Base-by-base conservation (phyloP, 352 stramenopile genomes). In the Phytophthora syringae region DNA sequence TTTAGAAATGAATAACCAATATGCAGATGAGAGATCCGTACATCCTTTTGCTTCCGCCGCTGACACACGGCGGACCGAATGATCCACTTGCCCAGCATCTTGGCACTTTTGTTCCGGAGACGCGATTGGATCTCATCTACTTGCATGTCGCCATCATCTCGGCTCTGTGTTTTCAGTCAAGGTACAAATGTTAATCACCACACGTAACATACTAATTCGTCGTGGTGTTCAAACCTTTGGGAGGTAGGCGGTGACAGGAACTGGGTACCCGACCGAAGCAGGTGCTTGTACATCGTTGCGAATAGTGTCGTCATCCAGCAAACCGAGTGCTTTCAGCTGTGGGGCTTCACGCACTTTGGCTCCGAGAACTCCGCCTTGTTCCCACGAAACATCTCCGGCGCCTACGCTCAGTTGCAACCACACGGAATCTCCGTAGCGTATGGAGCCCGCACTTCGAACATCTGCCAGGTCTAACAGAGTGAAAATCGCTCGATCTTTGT, bases 81-180 rank as follows among this genome's bases (percentile, higher is more conserved):
- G 63, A 88, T 88, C 82, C 85, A 93, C 30, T 91, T 91, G 48
- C 82, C 85, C 3, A 92, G 49, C 79, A 92, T 90, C 34, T 82
- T 85, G 11, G 80, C 84, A 40, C 71, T 71, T 62, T 93, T 93
- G 72, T 93, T 93, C 28, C 85, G 70, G 30, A 92, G 70, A 18
- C 83, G 82, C n/a, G 80, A 88, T 67, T 93, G 85, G 52, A 92
- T 88, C 58, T 92, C 83, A 37, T 93, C 85, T 20, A 83, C 82
- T 36, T 93, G 81, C n/a, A 86, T 64, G 52, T 93, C 84, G 24
- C 75, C 72, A 39, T 90, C 82, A 45, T 93, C 84, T 40, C 81
- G 80, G 27, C 71, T 89, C 81, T 90, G 20, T n/a, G 48, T 39
- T 39, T n/a, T n/a, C n/a, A n/a, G n/a, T n/a, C 32, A 43, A 34